These are phyloP conservation scores for Phialophora chinensis DNA, from an alignment of 2,329 filamentous ascomycete genomes.

Conservation along the genomic window DNA sequence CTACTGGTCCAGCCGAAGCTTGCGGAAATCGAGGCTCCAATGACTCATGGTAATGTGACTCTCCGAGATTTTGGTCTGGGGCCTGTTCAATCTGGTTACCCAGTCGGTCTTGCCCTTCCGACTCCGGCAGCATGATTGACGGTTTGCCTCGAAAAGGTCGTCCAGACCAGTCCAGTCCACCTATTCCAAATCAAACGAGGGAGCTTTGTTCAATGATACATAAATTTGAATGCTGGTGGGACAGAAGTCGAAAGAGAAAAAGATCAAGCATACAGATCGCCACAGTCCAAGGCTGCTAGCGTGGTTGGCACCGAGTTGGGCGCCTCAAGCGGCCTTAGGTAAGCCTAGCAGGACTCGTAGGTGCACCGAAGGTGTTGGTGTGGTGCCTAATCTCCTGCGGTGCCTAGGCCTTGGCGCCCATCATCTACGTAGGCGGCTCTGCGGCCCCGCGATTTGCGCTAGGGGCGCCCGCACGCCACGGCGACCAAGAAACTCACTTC, in stretches of 20 bases:
- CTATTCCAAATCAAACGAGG: not conserved
- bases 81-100: not conserved
- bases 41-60: not conserved
- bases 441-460: no score
- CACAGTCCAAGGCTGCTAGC: not conserved
- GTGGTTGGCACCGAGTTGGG: not conserved
- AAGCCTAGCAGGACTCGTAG: not conserved
- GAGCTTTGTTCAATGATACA: not conserved
- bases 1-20: not conserved
- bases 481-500: no score
- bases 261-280: not conserved
- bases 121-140: not conserved
- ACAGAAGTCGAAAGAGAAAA: not conserved
- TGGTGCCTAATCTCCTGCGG: no score
- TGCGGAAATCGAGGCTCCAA: not conserved
- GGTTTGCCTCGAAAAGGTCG: not conserved
- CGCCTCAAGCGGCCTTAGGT: not conserved
- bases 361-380: no score
- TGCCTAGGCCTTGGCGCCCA: no score
- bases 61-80: not conserved
- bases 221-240: not conserved
- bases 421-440: no score
- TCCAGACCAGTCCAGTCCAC: not conserved
- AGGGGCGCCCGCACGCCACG: no score
- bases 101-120: not conserved